Conservation (phyloP, 306 rosid species). For the Phaseolus lunatus region DNA sequence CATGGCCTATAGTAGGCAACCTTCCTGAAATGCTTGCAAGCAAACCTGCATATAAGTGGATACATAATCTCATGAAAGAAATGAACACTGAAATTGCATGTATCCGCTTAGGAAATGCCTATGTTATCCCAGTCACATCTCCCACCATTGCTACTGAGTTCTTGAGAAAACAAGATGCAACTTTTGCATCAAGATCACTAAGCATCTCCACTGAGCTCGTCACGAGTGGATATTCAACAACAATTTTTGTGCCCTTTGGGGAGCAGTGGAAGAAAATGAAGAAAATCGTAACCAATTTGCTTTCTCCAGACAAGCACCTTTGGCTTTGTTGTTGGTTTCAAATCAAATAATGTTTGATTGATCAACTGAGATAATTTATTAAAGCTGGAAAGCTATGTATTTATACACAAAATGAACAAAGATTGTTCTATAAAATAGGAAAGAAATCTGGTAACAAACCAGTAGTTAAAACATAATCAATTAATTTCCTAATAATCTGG, state of each 20-base stretch:
- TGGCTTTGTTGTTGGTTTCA: too few relatives aligned
- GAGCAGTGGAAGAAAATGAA: conserved; percentile 54
- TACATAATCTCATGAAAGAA: conserved; percentile 48
- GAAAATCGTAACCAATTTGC: conserved; percentile 26
- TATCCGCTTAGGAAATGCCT: conserved; percentile 50
- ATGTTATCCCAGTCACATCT: conserved; percentile 50
- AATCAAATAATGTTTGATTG: too few relatives aligned
- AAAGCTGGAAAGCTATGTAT: too few relatives aligned
- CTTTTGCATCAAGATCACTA: conserved; percentile 53
- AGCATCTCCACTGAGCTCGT: conserved; percentile 27
- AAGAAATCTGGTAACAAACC: too few relatives aligned
- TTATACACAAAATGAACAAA: too few relatives aligned
- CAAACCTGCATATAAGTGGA: conserved; percentile 46
- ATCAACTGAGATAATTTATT: too few relatives aligned
- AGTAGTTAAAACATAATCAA: too few relatives aligned
- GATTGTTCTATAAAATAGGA: too few relatives aligned
- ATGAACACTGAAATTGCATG: conserved; percentile 57
- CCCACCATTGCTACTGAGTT: conserved; percentile 49
- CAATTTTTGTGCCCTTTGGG: conserved; percentile 37
- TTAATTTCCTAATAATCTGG: too few relatives aligned
- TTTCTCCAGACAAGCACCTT: conserved; percentile 14
- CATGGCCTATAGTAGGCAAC: conserved; percentile 57
- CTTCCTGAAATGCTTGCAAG: conserved; percentile 52
- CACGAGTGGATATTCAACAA: conserved; percentile 15
- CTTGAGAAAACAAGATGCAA: conserved; percentile 52